Percentiles rank a stretch among this genome's conserved stretches.
Evolutionary conservation across 768 basidiomycete species (phyloP).

Genomic region (Cystofilobasidium macerans): DNA sequence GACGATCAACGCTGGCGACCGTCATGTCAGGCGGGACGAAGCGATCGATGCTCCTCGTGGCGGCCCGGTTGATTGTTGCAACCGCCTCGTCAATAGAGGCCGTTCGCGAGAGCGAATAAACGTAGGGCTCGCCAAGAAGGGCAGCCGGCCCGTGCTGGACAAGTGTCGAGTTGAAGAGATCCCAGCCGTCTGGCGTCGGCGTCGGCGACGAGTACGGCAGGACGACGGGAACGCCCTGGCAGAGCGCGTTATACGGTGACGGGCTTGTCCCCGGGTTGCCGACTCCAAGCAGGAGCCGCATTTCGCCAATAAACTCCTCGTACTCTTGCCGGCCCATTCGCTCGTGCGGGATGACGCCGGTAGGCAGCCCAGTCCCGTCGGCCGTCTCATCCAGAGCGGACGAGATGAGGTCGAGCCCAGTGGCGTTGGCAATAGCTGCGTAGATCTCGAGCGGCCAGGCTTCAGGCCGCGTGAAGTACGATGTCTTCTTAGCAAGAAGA

Average conservation of each 20-base stretch:
- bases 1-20: neutral
- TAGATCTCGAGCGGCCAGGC: constrained; percentile 11
- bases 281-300: neutral
- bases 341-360: neutral
- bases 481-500: constrained; percentile 11
- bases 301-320: constrained; percentile 5
- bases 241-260: constrained; percentile 8
- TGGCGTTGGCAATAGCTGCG: neutral
- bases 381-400: neutral
- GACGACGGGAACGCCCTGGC: constrained; percentile 15
- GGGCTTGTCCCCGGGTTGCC: constrained; percentile 9
- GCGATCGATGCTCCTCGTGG: neutral
- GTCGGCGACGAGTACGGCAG: constrained; percentile 4
- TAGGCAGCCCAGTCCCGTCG: neutral
- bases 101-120: constrained; percentile 2
- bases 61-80: neutral
- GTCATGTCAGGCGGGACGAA: constrained; percentile 11
- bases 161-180: neutral
- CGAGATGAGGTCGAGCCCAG: constrained; percentile 7
- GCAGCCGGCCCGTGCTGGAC: constrained; percentile 17
- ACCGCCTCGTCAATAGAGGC: neutral
- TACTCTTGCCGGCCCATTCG: constrained; percentile 4
- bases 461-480: neutral
- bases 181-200: neutral
- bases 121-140: constrained; percentile 3